Evolutionary conservation across 129 eudicot species (phyloP), one percentile per base, ranked within the genome.

Genomic region (Flaveria bidentis): DNA sequence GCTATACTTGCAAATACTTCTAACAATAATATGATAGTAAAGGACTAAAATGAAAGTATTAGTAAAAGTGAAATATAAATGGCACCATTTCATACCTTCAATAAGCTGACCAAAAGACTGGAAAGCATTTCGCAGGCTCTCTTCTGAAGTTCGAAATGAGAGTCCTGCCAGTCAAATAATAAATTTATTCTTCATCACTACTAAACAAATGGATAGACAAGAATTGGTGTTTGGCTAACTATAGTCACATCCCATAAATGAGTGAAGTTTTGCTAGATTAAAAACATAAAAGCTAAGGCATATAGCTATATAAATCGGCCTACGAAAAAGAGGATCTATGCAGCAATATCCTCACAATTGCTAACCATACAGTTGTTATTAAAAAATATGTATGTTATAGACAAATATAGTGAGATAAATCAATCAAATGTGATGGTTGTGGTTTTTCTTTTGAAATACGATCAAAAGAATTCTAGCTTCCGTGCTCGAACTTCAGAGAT

Each of bases 71-170:
- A 69, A 23, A 75, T 60, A 23, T 46, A 82, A 61, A 18, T 23
- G 61, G 67, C 42, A 30, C 8, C 79, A 56, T 79, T 45, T 73
- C 33, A 39, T 67, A 93, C 98, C 93, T 82, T 91, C 97, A 25
- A 86, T 68, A 16, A 94, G 98, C 74, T 91, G 83, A 60, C 98
- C 98, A 84, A 85, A 94, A 58, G 85, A 81, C 73, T 81, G 78
- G 82, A 94, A 91, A 78, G 98, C 97, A 78, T 90, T 94, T 69
- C 85, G 76, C 60, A 94, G 81, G 81, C 91, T 86, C 76, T 94
- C 97, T 78, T 87, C 89, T 8, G 98, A 85, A 2, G 98, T 94
- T 47, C 97, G 88, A 77, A 94, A 94, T 20, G 98, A 94, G 69
- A 94, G 96, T 72, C 98, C 98, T 94, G 86, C 62, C 42, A 78